phyloP scores from a whole-genome alignment of 2,329 filamentous ascomycete genomes.

The Colletotrichum karsti region DNA sequence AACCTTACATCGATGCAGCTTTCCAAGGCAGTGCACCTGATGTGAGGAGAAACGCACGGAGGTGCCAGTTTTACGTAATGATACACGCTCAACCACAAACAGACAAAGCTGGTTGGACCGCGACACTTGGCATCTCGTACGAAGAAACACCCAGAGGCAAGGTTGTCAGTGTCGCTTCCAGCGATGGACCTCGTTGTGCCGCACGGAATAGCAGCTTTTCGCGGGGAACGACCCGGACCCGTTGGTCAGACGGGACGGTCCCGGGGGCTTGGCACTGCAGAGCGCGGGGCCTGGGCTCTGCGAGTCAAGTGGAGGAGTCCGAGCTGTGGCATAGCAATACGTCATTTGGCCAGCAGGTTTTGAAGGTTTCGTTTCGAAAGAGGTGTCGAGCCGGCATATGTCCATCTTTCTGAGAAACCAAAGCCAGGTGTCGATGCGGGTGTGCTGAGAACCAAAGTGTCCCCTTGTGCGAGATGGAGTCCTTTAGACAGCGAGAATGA shows the following conservation, averaged over 20 bases:
- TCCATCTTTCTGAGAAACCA: not conserved
- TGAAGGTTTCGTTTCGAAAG: not conserved
- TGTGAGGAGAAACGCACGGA: slow-evolving; percentile 21
- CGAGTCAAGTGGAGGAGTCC: not conserved
- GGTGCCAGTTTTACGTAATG: slow-evolving; percentile 26
- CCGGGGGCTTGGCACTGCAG: slow-evolving; percentile 4
- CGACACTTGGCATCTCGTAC: slow-evolving; percentile 25
- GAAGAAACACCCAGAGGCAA: slow-evolving; percentile 1
- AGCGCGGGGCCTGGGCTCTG: not conserved
- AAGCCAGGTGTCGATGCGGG: not conserved
- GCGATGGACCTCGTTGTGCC: not conserved
- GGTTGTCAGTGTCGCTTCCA: not conserved
- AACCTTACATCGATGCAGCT: not conserved
- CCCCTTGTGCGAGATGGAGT: no score
- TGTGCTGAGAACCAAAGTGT: not conserved
- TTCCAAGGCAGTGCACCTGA: not conserved
- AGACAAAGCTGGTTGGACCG: slow-evolving; percentile 7
- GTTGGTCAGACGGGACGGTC: slow-evolving; percentile 25
- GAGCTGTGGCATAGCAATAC: not conserved
- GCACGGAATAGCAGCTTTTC: not conserved
- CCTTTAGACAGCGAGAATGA: no score
- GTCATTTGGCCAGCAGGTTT: not conserved
- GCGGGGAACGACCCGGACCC: slow-evolving; percentile 24
- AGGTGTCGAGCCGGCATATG: not conserved
- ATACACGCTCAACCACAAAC: slow-evolving; percentile 10